Evolutionary conservation across 306 rosid species (phyloP), one percentile per base, ranked within the genome.

Genomic region (Inga leiocalycina): DNA sequence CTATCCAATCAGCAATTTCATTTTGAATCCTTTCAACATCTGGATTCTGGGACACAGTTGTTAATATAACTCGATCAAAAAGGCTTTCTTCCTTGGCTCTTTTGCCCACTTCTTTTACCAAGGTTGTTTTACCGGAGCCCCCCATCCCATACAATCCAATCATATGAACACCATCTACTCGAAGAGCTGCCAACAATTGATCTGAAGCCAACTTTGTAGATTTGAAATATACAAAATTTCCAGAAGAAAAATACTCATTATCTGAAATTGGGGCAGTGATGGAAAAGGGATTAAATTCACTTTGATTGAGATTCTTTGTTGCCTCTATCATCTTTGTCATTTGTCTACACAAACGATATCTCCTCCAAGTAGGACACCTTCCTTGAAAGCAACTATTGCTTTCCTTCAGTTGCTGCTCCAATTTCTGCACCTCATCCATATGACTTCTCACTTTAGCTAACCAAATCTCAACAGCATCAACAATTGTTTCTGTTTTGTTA

Each of bases 121-220:
- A 45, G 11, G 57, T 44, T 22, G 76, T 45, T 71, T 71, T 71
- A 12, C 75, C 75, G 0, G 75, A 41, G 51, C 75, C 75, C 17
- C 75, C 52, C 75, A 70, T 70, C 6, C 37, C 76, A 12, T 71
- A 71, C 57, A 71, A 45, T 45, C 57, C 76, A 71, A 71, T 13
- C 76, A 45, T 44, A 5, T 24, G 51, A 48, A 7, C 2, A 71
- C 39, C 37, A 2, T 45, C 12, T 12, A 45, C 76, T 44, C 14
- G 5, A 5, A 71, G 35, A n/a, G 76, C 76, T 3, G 3, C 37
- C 57, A 45, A 71, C 2, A 71, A 30, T 71, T n/a, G 8, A 11
- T 71, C 10, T 1, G 22, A 71, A 71, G 35, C 76, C 57, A 45
- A 44, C 56, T 72, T 46, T 7, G 41, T 72, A 16, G 61, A 72